Conservation (phyloP, 2,329 filamentous ascomycete species). For the Biscogniauxia marginata region DNA sequence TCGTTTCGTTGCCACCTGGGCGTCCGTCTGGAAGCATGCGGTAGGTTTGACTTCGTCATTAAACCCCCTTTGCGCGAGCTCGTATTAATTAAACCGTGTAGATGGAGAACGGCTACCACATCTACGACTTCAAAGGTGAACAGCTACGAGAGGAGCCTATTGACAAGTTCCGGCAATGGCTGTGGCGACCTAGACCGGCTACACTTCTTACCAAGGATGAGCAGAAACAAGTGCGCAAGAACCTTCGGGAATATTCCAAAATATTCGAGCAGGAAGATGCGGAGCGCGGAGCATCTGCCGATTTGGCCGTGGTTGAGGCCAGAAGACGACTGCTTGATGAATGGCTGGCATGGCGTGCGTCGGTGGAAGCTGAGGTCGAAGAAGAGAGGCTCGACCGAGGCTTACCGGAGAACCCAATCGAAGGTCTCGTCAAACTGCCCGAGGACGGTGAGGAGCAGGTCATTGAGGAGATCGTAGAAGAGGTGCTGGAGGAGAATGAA, state of each 20-base stretch:
- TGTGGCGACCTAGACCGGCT: slow-evolving; percentile 88
- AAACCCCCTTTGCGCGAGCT: too few relatives aligned
- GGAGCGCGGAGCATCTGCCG: slow-evolving; percentile 89
- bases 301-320: slow-evolving; percentile 88
- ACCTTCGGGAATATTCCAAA: slow-evolving; percentile 93
- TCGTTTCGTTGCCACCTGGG: slow-evolving; percentile 89
- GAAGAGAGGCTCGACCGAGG: slow-evolving; percentile 70
- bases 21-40: slow-evolving; percentile 91
- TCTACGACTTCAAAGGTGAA: slow-evolving; percentile 95
- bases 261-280: slow-evolving; percentile 94
- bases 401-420: slow-evolving; percentile 63
- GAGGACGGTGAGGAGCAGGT: slow-evolving; percentile 70
- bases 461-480: slow-evolving; percentile 86
- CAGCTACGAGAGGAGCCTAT: slow-evolving; percentile 85
- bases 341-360: slow-evolving; percentile 82
- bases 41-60: too few relatives aligned
- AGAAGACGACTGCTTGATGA: slow-evolving; percentile 80
- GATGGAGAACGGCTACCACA: slow-evolving; percentile 99
- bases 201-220: slow-evolving; percentile 95
- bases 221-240: slow-evolving; percentile 97
- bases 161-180: slow-evolving; percentile 97
- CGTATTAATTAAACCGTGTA: slow-evolving; percentile 39
- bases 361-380: slow-evolving; percentile 67
- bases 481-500: slow-evolving; percentile 82
- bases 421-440: slow-evolving; percentile 58